phyloP scores from a whole-genome alignment of 192 early-diverging fungal genomes.

The Funneliformis mosseae region DNA sequence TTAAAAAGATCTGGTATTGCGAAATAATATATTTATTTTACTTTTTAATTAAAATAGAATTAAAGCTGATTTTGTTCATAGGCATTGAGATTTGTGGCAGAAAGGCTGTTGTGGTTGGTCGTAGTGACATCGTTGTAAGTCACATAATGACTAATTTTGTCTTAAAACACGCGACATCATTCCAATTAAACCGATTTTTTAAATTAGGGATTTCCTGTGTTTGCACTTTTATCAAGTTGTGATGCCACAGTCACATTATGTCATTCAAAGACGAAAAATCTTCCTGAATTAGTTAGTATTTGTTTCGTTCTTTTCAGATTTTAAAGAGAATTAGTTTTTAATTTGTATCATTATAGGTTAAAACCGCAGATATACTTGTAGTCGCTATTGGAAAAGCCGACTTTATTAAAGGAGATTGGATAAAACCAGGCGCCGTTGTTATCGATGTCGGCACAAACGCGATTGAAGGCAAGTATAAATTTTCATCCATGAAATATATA shows the following conservation, averaged over 20 bases:
- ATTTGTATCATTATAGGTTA: constrained; percentile 38
- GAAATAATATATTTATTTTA: background rate
- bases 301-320: background rate
- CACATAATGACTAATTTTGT: background rate
- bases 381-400: constrained; percentile 85
- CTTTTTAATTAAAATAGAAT: background rate
- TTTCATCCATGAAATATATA: background rate
- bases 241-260: constrained; percentile 96
- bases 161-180: background rate
- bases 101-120: constrained; percentile 92
- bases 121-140: constrained; percentile 91
- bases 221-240: constrained; percentile 74
- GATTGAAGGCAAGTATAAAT: constrained; percentile 53
- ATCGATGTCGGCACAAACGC: constrained; percentile 99
- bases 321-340: background rate
- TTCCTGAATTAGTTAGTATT: constrained; percentile 71
- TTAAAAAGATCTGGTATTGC: constrained; percentile 62
- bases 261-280: constrained; percentile 80
- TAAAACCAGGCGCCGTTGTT: constrained; percentile 91
- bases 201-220: constrained; percentile 76
- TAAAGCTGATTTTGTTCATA: constrained; percentile 17
- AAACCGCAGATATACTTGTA: constrained; percentile 85
- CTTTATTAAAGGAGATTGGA: constrained; percentile 89
- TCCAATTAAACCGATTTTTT: background rate
- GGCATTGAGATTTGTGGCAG: constrained; percentile 77